Conservation (phyloP, 2,329 filamentous ascomycete species). For the Drechmeria coniospora region DNA sequence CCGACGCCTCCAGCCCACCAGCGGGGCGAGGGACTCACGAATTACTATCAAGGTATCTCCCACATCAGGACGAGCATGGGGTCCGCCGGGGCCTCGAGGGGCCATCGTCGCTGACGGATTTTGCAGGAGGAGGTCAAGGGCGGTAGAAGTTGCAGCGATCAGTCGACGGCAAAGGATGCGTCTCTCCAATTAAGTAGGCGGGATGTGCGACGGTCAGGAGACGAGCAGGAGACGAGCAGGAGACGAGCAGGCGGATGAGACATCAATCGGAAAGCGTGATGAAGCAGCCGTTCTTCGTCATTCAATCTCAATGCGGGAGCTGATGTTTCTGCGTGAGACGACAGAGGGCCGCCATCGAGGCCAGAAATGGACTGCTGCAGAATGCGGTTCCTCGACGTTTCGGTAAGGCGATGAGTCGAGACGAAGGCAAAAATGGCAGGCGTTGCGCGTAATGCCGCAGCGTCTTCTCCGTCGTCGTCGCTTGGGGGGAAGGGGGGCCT, state of each 20-base stretch:
- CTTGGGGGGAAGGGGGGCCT: too few relatives aligned
- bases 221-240: too few relatives aligned
- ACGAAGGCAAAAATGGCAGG: too few relatives aligned
- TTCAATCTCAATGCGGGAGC: slow-evolving; percentile 4
- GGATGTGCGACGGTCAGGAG: too few relatives aligned
- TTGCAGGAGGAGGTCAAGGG: slow-evolving; percentile 5
- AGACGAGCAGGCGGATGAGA: neutral
- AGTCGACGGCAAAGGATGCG: too few relatives aligned
- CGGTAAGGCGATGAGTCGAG: neutral
- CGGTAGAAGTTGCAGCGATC: slow-evolving; percentile 4
- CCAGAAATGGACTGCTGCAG: neutral
- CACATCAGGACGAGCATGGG: slow-evolving; percentile 35
- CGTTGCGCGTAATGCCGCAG: too few relatives aligned
- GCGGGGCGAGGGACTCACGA: slow-evolving; percentile 40
- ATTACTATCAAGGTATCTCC: slow-evolving; percentile 57
- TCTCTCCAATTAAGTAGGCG: too few relatives aligned
- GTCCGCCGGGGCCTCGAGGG: slow-evolving; percentile 20
- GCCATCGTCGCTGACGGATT: slow-evolving; percentile 21
- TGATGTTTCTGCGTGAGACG: slow-evolving; percentile 4
- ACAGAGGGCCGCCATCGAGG: slow-evolving; percentile 5
- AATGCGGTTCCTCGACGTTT: too few relatives aligned
- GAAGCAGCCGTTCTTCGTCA: neutral
- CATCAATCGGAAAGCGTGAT: slow-evolving; percentile 1
- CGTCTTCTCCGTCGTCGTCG: too few relatives aligned
- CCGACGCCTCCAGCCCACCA: neutral